Base-by-base conservation (phyloP, 106 monocot species). In the Gastrodia elata region DNA sequence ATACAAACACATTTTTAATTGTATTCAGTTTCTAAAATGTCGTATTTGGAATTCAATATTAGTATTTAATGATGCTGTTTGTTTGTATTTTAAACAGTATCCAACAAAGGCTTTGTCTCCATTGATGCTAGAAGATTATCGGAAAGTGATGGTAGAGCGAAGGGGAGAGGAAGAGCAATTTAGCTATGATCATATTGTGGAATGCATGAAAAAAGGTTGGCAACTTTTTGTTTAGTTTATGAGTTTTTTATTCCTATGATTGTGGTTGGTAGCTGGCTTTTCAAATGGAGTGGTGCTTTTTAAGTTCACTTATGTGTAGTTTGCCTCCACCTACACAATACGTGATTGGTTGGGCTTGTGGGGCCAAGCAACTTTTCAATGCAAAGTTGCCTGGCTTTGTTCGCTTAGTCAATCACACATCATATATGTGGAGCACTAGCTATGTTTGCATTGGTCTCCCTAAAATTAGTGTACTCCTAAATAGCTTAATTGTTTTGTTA, bases 41-140 rank as follows among this genome's bases (percentile, higher is more conserved):
- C 22, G 39, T 40, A 0, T 40, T 8, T 69, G 9, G 24, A 40
- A 22, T n/a, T 39, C 27, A 69, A 26, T 39, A 39, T 40, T 69
- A 24, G 2, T 40, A 41, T 26, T 67, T 69, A 11, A 10, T 69
- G 40, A 40, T 67, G 10, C 0, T 33, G 0, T 67, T 14, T 67
- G 14, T 67, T 52, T 52, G 5, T n/a, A 58, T 22, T 67, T 18
- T 58, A 42, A 81, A 20, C 83, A 93, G 90, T 97, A 88, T 84
- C 96, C 96, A 70, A 97, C 96, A 73, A 97, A 92, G 68, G 96
- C 96, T 52, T 82, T 97, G 76, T 80, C 96, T 48, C 96, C 96
- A 33, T 43, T 92, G 61, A 97, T 97, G 96, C 68, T 97, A 36
- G 92, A 97, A 73, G 96, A 97, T 74, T 92, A 92, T 38, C 80